A percentile compares a stretch with the other conserved stretches of the same genome.
Conservation (phyloP, 805 yeast species). For the Zygoascus flipseniorum region DNA sequence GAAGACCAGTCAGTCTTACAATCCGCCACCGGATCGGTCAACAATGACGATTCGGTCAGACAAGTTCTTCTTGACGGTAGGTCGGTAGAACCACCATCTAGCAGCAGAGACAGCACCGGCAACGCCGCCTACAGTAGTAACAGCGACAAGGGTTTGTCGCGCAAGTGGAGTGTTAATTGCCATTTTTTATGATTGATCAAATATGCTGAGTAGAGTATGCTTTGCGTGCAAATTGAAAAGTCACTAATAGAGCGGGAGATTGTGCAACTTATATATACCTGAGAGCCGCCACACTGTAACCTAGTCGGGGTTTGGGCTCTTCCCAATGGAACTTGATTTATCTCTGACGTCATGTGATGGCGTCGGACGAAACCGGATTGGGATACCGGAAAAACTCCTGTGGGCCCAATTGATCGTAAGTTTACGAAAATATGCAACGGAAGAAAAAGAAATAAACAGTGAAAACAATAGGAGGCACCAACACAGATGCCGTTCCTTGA, state of each 20-base stretch:
- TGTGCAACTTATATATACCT: too few relatives aligned
- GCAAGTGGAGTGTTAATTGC: neutral
- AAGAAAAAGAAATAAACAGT: neutral
- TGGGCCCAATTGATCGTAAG: neutral
- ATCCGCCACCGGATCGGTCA: slow-evolving; percentile 32
- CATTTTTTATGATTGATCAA: neutral
- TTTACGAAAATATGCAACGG: neutral
- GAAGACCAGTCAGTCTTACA: slow-evolving; percentile 13
- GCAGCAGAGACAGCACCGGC: slow-evolving; percentile 20
- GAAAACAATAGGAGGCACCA: neutral
- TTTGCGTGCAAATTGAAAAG: neutral
- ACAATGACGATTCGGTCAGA: slow-evolving; percentile 28
- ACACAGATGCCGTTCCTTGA: neutral
- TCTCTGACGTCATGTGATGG: neutral
- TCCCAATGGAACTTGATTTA: neutral
- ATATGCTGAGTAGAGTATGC: neutral
- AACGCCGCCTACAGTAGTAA: slow-evolving; percentile 9
- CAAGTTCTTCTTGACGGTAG: slow-evolving; percentile 22
- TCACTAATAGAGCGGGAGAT: neutral
- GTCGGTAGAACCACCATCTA: slow-evolving; percentile 26
- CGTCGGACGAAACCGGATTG: neutral
- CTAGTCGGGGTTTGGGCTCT: neutral
- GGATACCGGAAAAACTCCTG: neutral
- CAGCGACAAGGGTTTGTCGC: slow-evolving; percentile 3
- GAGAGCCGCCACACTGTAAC: too few relatives aligned